Evolutionary conservation across 306 rosid species (phyloP).

Genomic region (Acacia melanoxylon): DNA sequence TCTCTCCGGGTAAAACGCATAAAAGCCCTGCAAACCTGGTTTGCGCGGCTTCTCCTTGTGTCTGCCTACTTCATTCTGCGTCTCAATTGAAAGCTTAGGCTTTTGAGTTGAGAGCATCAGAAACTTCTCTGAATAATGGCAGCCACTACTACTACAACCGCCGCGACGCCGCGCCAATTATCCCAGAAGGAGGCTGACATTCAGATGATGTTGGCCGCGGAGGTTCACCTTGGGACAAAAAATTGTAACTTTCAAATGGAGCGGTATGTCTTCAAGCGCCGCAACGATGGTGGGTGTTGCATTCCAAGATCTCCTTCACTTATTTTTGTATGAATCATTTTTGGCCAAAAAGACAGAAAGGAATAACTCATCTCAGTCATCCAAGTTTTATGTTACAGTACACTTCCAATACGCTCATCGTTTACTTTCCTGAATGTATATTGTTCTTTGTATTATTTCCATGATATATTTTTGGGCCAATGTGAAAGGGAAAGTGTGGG

Average conservation of each 20-base stretch:
- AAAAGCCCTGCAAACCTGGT: not conserved
- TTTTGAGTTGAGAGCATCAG: not conserved
- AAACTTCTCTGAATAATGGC: conserved; percentile 38
- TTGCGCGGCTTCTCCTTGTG: not conserved
- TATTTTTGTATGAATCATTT: not conserved
- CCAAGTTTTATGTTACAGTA: not conserved
- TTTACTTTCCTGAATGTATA: not conserved
- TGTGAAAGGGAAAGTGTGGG: not conserved
- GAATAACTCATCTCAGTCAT: not conserved
- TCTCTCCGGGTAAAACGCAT: not conserved
- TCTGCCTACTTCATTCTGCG: not conserved
- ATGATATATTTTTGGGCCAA: not conserved
- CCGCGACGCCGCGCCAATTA: conserved; percentile 48
- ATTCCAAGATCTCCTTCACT: not conserved
- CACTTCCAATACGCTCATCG: not conserved
- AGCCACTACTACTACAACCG: conserved; percentile 4
- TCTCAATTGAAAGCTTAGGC: not conserved
- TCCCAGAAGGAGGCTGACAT: conserved; percentile 79
- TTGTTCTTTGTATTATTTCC: not conserved
- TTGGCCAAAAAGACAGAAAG: not conserved
- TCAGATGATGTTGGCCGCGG: conserved; percentile 83
- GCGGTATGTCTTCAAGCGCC: conserved; percentile 77
- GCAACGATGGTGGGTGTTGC: conserved; percentile 54
- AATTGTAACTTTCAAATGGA: conserved; percentile 86
- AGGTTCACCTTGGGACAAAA: conserved; percentile 80